Conservation (phyloP, 495 filamentous ascomycete genomes). For the Lophium mytilinum region DNA sequence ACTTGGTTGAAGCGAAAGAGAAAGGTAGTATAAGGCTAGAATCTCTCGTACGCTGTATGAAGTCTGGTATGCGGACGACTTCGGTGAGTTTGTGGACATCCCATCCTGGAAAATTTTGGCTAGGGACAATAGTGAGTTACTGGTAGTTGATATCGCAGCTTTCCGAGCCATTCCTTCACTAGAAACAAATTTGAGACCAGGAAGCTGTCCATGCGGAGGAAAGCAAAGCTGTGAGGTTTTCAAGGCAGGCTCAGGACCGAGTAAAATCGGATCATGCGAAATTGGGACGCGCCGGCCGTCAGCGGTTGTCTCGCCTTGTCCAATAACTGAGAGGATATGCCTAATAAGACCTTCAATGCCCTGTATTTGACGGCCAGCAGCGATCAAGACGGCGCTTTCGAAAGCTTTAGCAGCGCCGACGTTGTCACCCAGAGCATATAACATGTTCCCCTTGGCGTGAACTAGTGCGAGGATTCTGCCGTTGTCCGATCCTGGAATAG, state of each 20-base stretch:
- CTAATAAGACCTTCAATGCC: conserved; percentile 76
- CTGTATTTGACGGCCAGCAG: conserved; percentile 60
- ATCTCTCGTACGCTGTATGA: conserved; percentile 85
- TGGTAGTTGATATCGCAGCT: conserved; percentile 85
- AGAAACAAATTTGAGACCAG: conserved; percentile 69
- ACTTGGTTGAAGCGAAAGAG: conserved; percentile 87
- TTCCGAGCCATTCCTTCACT: conserved; percentile 60
- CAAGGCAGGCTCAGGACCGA: conserved; percentile 77
- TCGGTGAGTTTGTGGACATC: conserved; percentile 70
- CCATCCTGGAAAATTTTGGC: conserved; percentile 99
- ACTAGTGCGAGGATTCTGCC: conserved; percentile 85
- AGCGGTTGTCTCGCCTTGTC: conserved; percentile 19
- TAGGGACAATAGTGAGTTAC: conserved; percentile 88
- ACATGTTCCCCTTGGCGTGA: conserved; percentile 97
- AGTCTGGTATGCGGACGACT: conserved; percentile 48
- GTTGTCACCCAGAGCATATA: conserved; percentile 86
- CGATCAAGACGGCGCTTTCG: conserved; percentile 89
- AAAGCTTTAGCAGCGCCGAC: conserved; percentile 79
- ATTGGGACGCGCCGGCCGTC: conserved; percentile 19
- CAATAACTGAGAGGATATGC: conserved; percentile 68
- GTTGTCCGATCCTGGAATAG: conserved; percentile 81
- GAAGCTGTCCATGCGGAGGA: conserved; percentile 65
- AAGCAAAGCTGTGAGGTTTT: conserved; percentile 83
- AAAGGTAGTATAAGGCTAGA: conserved; percentile 90
- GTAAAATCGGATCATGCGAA: conserved; percentile 57